A percentile compares a stretch with the other conserved stretches of the same genome.
Conservation (phyloP, 139 green algal species). For the Chlorella ohadii region DNA sequence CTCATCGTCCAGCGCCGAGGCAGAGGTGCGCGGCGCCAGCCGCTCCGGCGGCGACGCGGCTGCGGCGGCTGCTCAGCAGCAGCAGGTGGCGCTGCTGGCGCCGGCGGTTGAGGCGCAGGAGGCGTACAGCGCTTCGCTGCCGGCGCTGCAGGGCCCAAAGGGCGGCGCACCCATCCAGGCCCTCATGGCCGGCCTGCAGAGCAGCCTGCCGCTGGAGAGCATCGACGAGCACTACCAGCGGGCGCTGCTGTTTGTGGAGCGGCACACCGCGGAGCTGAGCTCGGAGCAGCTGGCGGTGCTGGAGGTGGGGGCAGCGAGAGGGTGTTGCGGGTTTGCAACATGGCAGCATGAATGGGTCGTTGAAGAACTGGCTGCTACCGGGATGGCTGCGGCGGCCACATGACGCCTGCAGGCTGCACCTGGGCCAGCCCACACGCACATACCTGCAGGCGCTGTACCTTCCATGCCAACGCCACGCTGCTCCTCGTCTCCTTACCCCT, state of each 20-base stretch:
- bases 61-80: not conserved
- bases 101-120: not conserved
- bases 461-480: too few species aligned
- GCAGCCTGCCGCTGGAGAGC: slow-evolving; percentile 29
- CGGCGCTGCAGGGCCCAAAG: not conserved
- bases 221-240: slow-evolving; percentile 52
- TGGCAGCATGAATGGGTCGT: too few species aligned
- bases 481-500: too few species aligned
- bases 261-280: slow-evolving; percentile 35
- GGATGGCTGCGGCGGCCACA: too few species aligned
- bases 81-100: not conserved
- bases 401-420: too few species aligned
- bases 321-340: too few species aligned
- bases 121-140: not conserved
- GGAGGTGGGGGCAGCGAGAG: too few species aligned
- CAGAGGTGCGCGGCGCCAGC: not conserved
- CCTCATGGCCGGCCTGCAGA: not conserved
- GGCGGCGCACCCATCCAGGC: slow-evolving; percentile 8
- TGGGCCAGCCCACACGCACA: too few species aligned
- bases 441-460: too few species aligned
- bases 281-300: slow-evolving; percentile 27
- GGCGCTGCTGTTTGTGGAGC: slow-evolving; percentile 40
- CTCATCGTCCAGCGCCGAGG: not conserved
- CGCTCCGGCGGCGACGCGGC: not conserved
- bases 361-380: too few species aligned